Evolutionary conservation across 345 rosid genomes (phyloP), one percentile per base, ranked within the genome.

Genomic region (Melastoma malabathricum): DNA sequence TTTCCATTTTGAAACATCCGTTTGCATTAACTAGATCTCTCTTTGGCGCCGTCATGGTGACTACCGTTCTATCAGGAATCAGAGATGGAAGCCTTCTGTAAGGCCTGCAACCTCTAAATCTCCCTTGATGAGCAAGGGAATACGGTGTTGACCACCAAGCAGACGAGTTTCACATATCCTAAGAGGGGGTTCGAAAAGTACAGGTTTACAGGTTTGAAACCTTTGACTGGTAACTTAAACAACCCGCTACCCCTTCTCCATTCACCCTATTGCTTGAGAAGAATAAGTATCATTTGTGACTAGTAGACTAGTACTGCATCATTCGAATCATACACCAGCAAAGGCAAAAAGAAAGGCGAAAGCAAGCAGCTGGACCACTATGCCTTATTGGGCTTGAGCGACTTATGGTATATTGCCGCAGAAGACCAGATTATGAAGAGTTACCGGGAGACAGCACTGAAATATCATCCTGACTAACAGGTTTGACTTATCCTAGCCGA

Each of bases 361-460:
- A 75, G 74, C 46, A 53, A 63, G 54, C 90, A 84, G 55, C 95
- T 85, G 62, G 99, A 93, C 78, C 97, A 84, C 66, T 93, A 93
- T 72, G 97, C 95, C 0, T 51, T 93, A 68, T 45, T 88, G 77
- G 97, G 97, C 45, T 74, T 93, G 79, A 64, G 89, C 69, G 94
- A 88, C 72, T 64, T 93, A 52, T 76, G 99, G 56, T 93, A 93
- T 55, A 95, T 93, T 68, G 95, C 99, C 18, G 81, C 95, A 1
- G 97, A 93, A 69, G 99, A 93, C 58, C 99, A 88, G 80, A 93
- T 93, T 47, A 79, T 83, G 60, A 88, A 74, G 69, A 78, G 83
- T 48, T 93, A 93, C 45, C 82, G 94, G 15, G 97, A 93, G 68
- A 87, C 90, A 52, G 99, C 99, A 15, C 44, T 93, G 80, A 81